phyloP scores from a whole-genome alignment of 306 rosid species.

The Sphenostylis stenocarpa region DNA sequence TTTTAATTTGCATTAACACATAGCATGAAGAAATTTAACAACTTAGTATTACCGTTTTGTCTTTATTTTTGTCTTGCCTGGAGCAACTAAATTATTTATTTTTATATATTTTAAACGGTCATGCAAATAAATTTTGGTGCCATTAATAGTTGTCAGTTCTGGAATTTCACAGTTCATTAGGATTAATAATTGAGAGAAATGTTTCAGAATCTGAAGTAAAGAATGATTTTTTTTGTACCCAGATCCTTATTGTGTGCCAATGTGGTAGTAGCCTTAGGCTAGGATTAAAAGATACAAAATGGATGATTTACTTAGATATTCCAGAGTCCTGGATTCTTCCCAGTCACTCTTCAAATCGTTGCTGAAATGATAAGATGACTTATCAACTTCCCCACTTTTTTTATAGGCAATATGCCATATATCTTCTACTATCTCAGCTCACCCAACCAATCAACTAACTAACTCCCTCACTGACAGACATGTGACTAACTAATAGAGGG shows the following conservation, averaged over 20 bases:
- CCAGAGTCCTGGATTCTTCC: background rate
- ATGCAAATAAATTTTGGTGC: slow-evolving; percentile 5
- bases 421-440: background rate
- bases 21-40: slow-evolving; percentile 15
- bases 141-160: slow-evolving; percentile 13
- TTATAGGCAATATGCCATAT: background rate
- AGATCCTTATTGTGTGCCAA: background rate
- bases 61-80: slow-evolving; percentile 19
- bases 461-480: background rate
- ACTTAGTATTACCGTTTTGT: background rate
- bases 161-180: background rate
- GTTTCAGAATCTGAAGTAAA: background rate
- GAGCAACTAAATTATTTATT: slow-evolving; percentile 4
- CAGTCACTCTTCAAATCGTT: background rate
- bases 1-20: background rate
- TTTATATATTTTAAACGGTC: slow-evolving; percentile 3
- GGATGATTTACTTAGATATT: background rate
- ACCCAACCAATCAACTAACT: background rate
- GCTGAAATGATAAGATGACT: background rate
- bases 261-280: background rate
- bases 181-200: background rate
- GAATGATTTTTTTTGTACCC: background rate
- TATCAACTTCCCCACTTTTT: background rate
- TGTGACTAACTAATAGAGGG: background rate
- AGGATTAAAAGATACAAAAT: background rate